Percentiles rank a stretch among this genome's conserved stretches.
Evolutionary conservation across 345 rosid species (phyloP).

Genomic region (Sonneratia caseolaris): DNA sequence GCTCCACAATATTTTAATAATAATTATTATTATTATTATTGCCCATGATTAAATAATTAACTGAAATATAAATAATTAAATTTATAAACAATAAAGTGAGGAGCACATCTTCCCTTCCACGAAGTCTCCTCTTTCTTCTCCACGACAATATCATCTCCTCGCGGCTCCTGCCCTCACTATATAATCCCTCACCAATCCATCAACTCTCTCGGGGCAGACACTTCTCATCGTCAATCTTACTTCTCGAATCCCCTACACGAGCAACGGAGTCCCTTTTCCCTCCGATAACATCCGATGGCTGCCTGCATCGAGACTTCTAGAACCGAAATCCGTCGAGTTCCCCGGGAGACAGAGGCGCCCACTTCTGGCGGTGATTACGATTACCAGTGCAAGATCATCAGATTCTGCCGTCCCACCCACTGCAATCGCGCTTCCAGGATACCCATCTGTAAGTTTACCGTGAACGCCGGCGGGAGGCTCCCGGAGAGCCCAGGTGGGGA

Average conservation of each 20-base stretch:
- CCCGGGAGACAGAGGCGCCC: constrained; percentile 37
- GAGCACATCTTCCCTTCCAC: too few relatives aligned
- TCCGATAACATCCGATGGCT: constrained; percentile 36
- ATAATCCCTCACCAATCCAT: too few relatives aligned
- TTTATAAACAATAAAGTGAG: too few relatives aligned
- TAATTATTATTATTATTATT: too few relatives aligned
- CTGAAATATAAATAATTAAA: too few relatives aligned
- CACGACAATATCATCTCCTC: too few relatives aligned
- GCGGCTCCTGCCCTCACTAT: too few relatives aligned
- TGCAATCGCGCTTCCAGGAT: not conserved
- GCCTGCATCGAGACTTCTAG: constrained; percentile 57
- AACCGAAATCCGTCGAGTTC: constrained; percentile 25
- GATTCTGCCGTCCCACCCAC: constrained; percentile 27
- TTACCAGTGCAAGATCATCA: constrained; percentile 13
- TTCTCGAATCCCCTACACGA: not conserved
- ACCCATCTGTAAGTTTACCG: constrained; percentile 17
- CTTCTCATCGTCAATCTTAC: not conserved
- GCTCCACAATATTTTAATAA: too few relatives aligned
- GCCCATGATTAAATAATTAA: too few relatives aligned
- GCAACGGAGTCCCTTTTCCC: not conserved
- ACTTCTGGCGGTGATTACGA: not conserved
- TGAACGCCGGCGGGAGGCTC: not conserved
- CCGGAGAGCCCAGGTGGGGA: constrained; percentile 1
- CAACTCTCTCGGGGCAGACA: constrained; percentile 10
- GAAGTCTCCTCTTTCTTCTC: too few relatives aligned